A percentile compares a stretch with the other conserved stretches of the same genome.
These are phyloP conservation scores for Lasiodiplodia sp. DNA, from an alignment of 2,329 filamentous ascomycete genomes.

Conservation along the genomic window DNA sequence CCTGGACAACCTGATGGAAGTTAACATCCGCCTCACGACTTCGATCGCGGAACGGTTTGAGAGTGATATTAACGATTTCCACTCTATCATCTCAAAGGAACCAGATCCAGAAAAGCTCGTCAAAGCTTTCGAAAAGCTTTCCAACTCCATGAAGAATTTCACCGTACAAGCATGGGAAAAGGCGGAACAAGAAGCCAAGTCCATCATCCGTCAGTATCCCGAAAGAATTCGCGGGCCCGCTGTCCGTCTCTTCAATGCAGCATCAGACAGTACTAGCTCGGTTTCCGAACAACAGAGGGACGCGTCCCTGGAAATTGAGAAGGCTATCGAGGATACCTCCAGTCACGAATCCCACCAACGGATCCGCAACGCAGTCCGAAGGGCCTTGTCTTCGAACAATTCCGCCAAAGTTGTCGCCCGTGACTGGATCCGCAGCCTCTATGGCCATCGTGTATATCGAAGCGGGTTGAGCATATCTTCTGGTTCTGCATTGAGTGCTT, in stretches of 20 bases:
- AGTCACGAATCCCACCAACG: too few species aligned
- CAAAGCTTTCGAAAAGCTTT: too few species aligned
- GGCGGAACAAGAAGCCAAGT: too few species aligned
- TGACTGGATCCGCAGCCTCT: background rate
- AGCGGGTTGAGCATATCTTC: too few species aligned
- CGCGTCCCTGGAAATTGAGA: too few species aligned
- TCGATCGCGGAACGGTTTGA: background rate
- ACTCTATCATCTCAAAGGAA: too few species aligned
- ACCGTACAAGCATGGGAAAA: background rate
- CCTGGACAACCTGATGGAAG: background rate
- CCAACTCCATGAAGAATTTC: background rate
- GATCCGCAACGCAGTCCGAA: too few species aligned
- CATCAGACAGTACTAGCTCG: too few species aligned
- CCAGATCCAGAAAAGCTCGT: too few species aligned
- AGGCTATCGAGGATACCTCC: too few species aligned
- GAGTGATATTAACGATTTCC: background rate
- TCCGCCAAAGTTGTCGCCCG: background rate
- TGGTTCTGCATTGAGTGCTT: too few species aligned
- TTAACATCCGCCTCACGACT: background rate
- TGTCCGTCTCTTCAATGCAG: background rate
- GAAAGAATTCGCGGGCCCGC: background rate
- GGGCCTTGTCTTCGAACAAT: background rate
- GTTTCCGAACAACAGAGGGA: too few species aligned
- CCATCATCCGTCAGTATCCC: background rate
- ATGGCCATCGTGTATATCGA: background rate